Conservation (phyloP, 2,329 filamentous ascomycete species). For the Diaporthe citrichinensis region DNA sequence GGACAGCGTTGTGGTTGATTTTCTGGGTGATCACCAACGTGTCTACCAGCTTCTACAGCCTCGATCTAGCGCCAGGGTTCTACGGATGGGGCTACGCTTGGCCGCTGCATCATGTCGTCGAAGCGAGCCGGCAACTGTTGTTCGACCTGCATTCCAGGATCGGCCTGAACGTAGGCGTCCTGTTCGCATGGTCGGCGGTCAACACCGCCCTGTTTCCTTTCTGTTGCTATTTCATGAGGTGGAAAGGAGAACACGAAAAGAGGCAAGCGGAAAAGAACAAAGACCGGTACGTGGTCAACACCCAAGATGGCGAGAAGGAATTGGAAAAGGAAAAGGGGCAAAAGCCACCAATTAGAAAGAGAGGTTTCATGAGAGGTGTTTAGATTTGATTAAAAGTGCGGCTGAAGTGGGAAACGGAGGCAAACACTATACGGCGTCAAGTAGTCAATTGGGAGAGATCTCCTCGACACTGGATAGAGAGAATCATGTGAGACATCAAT, state of each 20-base stretch:
- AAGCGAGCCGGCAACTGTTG: slow-evolving; percentile 70
- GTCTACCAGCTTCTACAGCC: slow-evolving; percentile 69
- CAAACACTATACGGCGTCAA: not conserved
- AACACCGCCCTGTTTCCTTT: slow-evolving; percentile 68
- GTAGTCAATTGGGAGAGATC: too few relatives aligned
- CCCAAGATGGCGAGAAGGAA: slow-evolving; percentile 47
- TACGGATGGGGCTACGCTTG: slow-evolving; percentile 75
- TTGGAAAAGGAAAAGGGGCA: slow-evolving; percentile 47
- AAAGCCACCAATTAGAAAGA: slow-evolving; percentile 49
- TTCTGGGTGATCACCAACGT: slow-evolving; percentile 79
- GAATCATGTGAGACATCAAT: not conserved
- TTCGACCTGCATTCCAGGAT: slow-evolving; percentile 72
- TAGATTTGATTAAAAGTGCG: slow-evolving; percentile 17
- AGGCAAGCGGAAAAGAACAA: slow-evolving; percentile 46
- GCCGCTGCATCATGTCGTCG: slow-evolving; percentile 74
- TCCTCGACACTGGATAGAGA: not conserved
- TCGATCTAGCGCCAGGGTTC: slow-evolving; percentile 71
- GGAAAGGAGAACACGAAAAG: slow-evolving; percentile 54
- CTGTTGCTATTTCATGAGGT: slow-evolving; percentile 58
- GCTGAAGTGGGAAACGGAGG: not conserved
- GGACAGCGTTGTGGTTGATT: slow-evolving; percentile 73
- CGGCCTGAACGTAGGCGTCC: slow-evolving; percentile 71
- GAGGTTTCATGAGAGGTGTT: slow-evolving; percentile 51
- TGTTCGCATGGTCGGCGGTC: slow-evolving; percentile 70
- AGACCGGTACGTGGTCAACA: slow-evolving; percentile 48